Base-by-base conservation (phyloP, 441 rosid species). In the Arabidopsis hybrid region DNA sequence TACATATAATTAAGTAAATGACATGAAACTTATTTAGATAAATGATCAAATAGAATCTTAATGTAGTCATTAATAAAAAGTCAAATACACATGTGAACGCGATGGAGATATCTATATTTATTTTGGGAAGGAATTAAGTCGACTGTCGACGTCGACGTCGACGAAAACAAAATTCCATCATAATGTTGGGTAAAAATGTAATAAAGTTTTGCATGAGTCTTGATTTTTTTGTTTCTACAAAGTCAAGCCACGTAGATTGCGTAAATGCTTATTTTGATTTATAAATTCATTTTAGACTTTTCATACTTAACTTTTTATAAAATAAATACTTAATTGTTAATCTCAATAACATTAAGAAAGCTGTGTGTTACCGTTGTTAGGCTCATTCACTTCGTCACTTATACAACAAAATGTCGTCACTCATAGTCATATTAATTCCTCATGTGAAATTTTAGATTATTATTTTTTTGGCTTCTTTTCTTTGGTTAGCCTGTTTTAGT, bases 51-150 rank as follows among this genome's bases (percentile, higher is more conserved):
- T 38, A 60, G 2, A 32, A 34, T 47, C 34, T 65, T 65, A 16
- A 65, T 11, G 5, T 8, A 7, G 38, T 51, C 60, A 51, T 52
- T 52, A 2, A 39, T 13, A 45, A 55, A 16, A 40, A 57, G 10
- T 64, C 18, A n/a, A n/a, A 56, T 40, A 17, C 42, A 17, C 42
- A 39, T 65, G 72, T 57, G 77, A 73, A 65, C 65, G 58, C 58
- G 13, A 46, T 63, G 36, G 18, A 2, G 11, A 16, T 9, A 51
- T 21, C 6, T 3, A 11, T 40, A 34, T 43, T 56, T 56, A 12
- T 32, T 18, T 57, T 26, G 14, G 13, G 21, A 60, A 55, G 55
- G 42, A 13, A 40, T 40, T 8, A 5, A 16, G 60, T 58, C 53
- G 21, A 18, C 21, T 18, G n/a, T n/a, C n/a, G n/a, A n/a, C n/a